Conservation (phyloP, 805 yeast species). For the Pichia thaimueangensis region DNA sequence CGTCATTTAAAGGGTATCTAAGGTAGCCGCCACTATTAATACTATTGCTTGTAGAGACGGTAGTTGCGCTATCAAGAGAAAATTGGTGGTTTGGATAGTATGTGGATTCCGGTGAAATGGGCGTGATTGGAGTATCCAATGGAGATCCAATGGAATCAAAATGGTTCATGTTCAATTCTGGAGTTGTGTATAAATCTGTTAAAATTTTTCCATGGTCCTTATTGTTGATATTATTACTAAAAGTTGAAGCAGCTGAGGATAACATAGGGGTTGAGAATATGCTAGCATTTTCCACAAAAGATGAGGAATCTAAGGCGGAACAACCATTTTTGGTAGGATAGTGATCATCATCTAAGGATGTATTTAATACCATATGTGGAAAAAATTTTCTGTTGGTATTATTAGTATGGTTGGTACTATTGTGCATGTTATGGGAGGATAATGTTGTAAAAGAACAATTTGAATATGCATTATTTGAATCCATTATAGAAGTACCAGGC, state of each 20-base stretch:
- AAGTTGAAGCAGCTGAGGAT: background rate
- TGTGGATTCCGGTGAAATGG: background rate
- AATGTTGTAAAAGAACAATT: background rate
- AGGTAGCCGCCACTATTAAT: background rate
- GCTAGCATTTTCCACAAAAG: background rate
- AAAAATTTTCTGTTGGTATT: too few relatives aligned
- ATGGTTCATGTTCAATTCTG: constrained; percentile 1
- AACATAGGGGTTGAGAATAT: background rate
- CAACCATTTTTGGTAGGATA: too few relatives aligned
- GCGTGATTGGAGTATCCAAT: constrained; percentile 6
- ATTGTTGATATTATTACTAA: background rate
- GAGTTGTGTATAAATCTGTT: constrained; percentile 5
- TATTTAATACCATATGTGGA: too few relatives aligned
- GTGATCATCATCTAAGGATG: too few relatives aligned
- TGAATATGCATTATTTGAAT: background rate
- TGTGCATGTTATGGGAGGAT: background rate
- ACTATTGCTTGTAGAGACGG: constrained; percentile 5
- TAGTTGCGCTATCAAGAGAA: too few relatives aligned
- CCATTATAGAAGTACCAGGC: too few relatives aligned
- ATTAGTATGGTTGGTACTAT: too few relatives aligned
- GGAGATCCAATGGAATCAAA: background rate
- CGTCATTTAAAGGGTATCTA: constrained; percentile 17
- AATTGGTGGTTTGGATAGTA: too few relatives aligned
- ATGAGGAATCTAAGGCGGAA: constrained; percentile 5
- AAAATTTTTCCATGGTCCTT: background rate